Evolutionary conservation across 345 rosid genomes (phyloP).

Genomic region (Bruguiera sexangula): DNA sequence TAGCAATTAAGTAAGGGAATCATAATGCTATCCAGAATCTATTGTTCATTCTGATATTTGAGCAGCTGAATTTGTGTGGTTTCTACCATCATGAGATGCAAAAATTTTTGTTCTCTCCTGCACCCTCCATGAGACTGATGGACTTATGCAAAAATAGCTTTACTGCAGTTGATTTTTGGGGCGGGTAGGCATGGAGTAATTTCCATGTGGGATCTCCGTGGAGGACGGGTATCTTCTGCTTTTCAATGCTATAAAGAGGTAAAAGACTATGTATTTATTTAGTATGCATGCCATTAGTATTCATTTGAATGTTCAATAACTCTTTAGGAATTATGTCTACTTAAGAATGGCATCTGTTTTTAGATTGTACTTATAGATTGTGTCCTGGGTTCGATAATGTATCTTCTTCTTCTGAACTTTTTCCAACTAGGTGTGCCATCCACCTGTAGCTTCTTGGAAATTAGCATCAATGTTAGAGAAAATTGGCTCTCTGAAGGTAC

Average conservation of each 20-base stretch:
- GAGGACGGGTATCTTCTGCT: conserved; percentile 66
- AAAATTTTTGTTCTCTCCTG: background rate
- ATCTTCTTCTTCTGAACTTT: background rate
- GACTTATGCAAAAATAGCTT: conserved; percentile 15
- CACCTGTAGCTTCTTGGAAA: conserved; percentile 53
- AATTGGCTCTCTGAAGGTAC: conserved; percentile 64
- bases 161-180: conserved; percentile 59
- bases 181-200: conserved; percentile 71
- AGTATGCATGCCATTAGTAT: too few species aligned
- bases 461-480: conserved; percentile 63
- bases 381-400: background rate
- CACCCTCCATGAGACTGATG: background rate
- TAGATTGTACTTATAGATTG: too few species aligned
- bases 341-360: too few species aligned
- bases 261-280: background rate
- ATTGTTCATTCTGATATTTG: background rate
- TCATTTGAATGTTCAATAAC: too few species aligned
- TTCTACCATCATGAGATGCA: conserved; percentile 2
- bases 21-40: background rate
- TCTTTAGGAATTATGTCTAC: too few species aligned
- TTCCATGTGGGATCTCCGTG: conserved; percentile 88
- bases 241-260: conserved; percentile 73
- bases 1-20: background rate
- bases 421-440: conserved; percentile 45
- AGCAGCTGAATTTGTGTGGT: background rate